These are phyloP conservation scores for Biscogniauxia sp. DNA, from an alignment of 2,329 filamentous ascomycete genomes.

Conservation along the genomic window DNA sequence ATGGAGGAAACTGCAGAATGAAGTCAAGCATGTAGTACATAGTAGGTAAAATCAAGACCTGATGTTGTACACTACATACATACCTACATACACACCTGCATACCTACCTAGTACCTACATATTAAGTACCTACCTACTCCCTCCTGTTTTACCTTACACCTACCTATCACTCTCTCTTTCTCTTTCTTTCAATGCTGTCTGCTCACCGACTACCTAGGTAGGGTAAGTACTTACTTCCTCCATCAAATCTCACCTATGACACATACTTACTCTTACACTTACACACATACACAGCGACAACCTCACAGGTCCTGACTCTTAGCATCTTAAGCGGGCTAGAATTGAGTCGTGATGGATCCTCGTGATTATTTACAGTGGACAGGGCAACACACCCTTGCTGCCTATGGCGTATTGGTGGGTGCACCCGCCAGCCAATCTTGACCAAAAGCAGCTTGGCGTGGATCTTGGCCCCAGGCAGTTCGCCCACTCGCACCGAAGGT, in stretches of 20 bases:
- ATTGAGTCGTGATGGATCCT: constrained; percentile 25
- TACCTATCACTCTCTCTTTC: too few relatives aligned
- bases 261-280: background rate
- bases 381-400: constrained; percentile 8
- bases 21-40: too few relatives aligned
- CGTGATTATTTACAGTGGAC: constrained; percentile 31
- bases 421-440: constrained; percentile 6
- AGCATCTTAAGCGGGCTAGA: constrained; percentile 4
- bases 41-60: too few relatives aligned
- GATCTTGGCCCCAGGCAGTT: background rate
- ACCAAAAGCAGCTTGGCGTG: constrained; percentile 11
- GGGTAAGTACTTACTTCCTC: background rate
- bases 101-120: too few relatives aligned
- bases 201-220: too few relatives aligned
- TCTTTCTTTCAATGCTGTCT: too few relatives aligned
- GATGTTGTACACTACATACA: too few relatives aligned
- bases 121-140: too few relatives aligned
- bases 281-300: background rate
- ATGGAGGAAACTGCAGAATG: too few relatives aligned
- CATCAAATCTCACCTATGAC: constrained; percentile 16
- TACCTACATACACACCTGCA: too few relatives aligned
- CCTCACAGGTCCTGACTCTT: constrained; percentile 5
- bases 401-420: constrained; percentile 12
- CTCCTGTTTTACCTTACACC: too few relatives aligned
- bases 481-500: background rate